Base-by-base conservation (phyloP, 352 stramenopile genomes). In the Pythium biforme region DNA sequence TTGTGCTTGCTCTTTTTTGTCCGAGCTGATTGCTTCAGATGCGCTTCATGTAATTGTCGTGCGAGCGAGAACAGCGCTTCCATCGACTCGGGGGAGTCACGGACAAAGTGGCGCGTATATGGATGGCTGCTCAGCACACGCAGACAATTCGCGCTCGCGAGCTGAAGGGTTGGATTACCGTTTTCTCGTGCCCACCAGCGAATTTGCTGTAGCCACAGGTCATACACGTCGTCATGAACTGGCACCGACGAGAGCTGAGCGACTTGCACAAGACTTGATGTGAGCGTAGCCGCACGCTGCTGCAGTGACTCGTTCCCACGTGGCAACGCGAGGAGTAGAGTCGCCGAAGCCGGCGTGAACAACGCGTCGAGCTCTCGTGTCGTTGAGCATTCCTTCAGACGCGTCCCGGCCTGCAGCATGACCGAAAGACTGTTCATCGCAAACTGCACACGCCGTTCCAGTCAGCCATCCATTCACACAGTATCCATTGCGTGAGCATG, bases 131-230 rank as follows among this genome's bases (percentile, higher is more conserved):
- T 82, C 15, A 92, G 58, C 4, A 79, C 79, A 3, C 83, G 80
- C 23, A 92, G 43, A 41, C 83, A 89, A 29, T 57, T 66, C 9
- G 79, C 73, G 31, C 72, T 80, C 19, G 54, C 53, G 3, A 86
- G 39, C 48, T 88, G 76, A 17, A 90, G 64, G 33, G 27, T 64
- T 4, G 48, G 20, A 9, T 48, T n/a, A n/a, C n/a, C n/a, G n/a
- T n/a, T 39, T 23, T 14, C 26, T 17, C 49, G 49, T 29, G 68
- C 61, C 79, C 83, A 89, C 25, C 68, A 71, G 1, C 62, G 62
- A 50, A 92, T 73, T 46, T 82, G 74, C 43, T 86, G 70, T 74
- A 90, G 80, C 81, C 81, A 92, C 11, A 76, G 60, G 46, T 85
- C 74, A 52, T 89, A 88, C 3, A 77, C 75, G 5, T 79, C 70